Base-by-base conservation (phyloP, 192 early-diverging fungal genomes). In the Funneliformis mosseae region DNA sequence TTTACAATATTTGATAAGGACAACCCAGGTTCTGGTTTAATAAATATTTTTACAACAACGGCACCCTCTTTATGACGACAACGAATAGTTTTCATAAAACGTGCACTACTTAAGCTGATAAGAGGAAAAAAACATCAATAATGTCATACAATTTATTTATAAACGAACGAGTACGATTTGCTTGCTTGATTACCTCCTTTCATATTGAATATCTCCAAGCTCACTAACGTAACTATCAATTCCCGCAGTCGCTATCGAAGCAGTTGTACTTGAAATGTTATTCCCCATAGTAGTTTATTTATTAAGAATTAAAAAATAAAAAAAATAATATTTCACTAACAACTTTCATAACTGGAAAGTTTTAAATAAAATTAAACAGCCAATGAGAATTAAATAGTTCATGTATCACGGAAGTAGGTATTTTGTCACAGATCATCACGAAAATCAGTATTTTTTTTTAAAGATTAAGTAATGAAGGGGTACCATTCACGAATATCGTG, bases 61-160 rank as follows among this genome's bases (percentile, higher is more conserved):
- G 91, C 83, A 1, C 96, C 94, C 42, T 97, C 95, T 28, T 86
- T 88, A 59, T 95, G 93, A 23, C 90, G 91, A 50, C 94, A 92
- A 42, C 94, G 87, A 79, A 99, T 95, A 0, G 96, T 97, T 85
- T 98, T 99, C 92, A 98, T 94, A 80, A 99, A 97, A 12, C 96
- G 92, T 43, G 94, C 94, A 76, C 91, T 94, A 27, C 97, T 95
- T 41, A 99, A 88, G 83, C 95, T 96, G 71, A 64, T 48, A 41
- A 41, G 43, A 60, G 60, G 23, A 23, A 62, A 60, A 61, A 38
- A 1, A 61, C 21, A 6, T 61, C 11, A 61, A 16, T 55, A 7
- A 21, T 21, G 6, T 55, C 6, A 55, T 55, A 5, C 16, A 55
- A 55, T n/a, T 18, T 21, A 14, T 16, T 33, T 33, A 33, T 33